These are phyloP conservation scores for Nicotiana attenuata DNA, from an alignment of 257 asterid genomes.

Conservation along the genomic window DNA sequence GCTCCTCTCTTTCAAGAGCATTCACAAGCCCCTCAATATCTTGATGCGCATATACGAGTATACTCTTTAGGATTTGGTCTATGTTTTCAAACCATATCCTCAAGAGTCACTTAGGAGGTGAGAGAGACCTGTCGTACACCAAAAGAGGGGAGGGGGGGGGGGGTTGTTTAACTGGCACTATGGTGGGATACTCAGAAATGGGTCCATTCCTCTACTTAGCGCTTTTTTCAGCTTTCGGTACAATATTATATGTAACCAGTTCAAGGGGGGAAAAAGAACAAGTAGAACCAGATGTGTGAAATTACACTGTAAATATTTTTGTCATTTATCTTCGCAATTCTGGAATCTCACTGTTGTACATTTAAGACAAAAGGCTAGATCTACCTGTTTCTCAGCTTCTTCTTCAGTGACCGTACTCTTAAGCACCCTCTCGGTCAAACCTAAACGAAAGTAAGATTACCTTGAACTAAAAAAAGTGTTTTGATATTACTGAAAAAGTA, in stretches of 20 bases:
- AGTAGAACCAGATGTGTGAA: background rate
- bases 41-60: no score
- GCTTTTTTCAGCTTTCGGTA: background rate
- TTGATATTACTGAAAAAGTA: background rate
- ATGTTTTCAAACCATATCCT: no score
- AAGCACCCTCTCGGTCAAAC: conserved; percentile 83
- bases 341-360: background rate
- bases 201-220: background rate
- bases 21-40: no score
- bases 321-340: background rate
- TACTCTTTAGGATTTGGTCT: no score
- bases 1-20: no score
- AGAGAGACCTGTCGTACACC: background rate
- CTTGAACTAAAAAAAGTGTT: background rate
- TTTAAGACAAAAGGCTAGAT: background rate
- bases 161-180: background rate
- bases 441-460: conserved; percentile 22
- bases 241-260: background rate
- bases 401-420: conserved; percentile 56
- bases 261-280: background rate
- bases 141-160: background rate
- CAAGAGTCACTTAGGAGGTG: background rate
- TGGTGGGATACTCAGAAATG: background rate
- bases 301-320: background rate
- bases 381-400: conserved; percentile 92